These are phyloP conservation scores for Neurospora hispaniola DNA, from an alignment of 495 filamentous ascomycete genomes.

Conservation along the genomic window DNA sequence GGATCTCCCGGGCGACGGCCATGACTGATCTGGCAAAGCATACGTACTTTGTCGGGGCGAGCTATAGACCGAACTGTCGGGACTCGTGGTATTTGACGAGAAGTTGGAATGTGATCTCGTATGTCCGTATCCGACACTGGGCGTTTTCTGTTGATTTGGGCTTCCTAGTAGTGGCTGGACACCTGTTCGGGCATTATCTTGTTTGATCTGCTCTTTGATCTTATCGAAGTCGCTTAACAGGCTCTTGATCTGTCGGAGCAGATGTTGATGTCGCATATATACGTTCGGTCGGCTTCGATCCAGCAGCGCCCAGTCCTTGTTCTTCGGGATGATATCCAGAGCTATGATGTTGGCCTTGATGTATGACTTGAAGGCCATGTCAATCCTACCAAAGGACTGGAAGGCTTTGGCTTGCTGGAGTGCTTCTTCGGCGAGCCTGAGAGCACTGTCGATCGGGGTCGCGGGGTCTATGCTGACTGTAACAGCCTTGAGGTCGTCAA, in stretches of 20 bases:
- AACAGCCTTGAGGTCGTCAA: conserved; percentile 57
- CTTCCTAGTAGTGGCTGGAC: conserved; percentile 22
- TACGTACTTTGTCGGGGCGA: conserved; percentile 4
- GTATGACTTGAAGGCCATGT: conserved; percentile 54
- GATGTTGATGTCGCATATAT: conserved; percentile 33
- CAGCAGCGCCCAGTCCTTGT: conserved; percentile 24
- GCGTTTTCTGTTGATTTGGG: not conserved
- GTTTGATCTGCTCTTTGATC: conserved; percentile 57
- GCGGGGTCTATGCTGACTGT: conserved; percentile 32
- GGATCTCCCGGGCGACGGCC: conserved; percentile 9
- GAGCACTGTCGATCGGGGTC: conserved; percentile 36
- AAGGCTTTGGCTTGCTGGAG: conserved; percentile 42
- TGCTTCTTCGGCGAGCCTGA: conserved; percentile 38
- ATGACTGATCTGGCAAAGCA: conserved; percentile 2
- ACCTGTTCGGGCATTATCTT: conserved; percentile 51
- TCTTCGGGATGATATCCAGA: conserved; percentile 48
- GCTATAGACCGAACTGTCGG: not conserved
- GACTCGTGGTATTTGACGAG: not conserved
- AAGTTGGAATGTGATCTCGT: not conserved
- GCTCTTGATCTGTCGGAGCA: conserved; percentile 25
- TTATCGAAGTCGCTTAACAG: conserved; percentile 38
- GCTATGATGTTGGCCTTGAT: conserved; percentile 69
- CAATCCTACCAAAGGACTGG: conserved; percentile 41
- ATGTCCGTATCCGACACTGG: not conserved
- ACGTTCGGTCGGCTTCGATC: conserved; percentile 12